Base-by-base conservation (phyloP, 306 rosid genomes). In the Trifolium repens region DNA sequence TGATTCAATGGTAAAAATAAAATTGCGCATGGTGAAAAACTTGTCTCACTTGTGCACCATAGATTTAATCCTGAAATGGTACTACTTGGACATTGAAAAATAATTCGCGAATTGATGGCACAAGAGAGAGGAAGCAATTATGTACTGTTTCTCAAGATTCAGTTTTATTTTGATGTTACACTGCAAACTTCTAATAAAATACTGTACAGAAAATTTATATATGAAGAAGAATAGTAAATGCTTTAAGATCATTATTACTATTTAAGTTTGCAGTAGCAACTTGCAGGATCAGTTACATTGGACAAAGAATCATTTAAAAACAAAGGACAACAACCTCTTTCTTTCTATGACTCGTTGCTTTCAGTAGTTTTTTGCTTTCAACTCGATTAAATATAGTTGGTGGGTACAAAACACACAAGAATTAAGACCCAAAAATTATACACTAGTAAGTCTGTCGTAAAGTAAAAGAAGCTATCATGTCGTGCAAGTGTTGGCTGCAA, bases 311-410 rank as follows among this genome's bases (percentile, higher is more conserved):
- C 57, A 50, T 55, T 55, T 22, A 55, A 19, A 19, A 5, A 19
- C 14, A 22, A 19, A 55, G 61, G 34, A 55, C 61, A 55, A 19
- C 14, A 54, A 22, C 14, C 0, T 55, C 7, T 50, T n/a, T 50
- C 57, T 50, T 50, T 55, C 30, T 19, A 10, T 53, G 61, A 55
- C 61, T 55, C 6, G 61, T 55, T 55, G 61, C 61, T 55, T 55
- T 55, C 61, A 55, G 34, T 55, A 9, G 22, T 55, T 55, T 9
- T 55, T 55, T 55, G 15, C 5, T 55, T 55, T 55, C 61, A 55
- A 19, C 34, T 55, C 32, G 22, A 10, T 12, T 16, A 55, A 24
- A 13, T 55, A 55, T 13, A 55, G 32, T 55, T 55, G 19, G 30
- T 11, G 1, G 27, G 30, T 17, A 16, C 8, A 53, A 53, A 53